phyloP scores from a whole-genome alignment of 805 yeast genomes.

The Nakazawaea laoshanensis region DNA sequence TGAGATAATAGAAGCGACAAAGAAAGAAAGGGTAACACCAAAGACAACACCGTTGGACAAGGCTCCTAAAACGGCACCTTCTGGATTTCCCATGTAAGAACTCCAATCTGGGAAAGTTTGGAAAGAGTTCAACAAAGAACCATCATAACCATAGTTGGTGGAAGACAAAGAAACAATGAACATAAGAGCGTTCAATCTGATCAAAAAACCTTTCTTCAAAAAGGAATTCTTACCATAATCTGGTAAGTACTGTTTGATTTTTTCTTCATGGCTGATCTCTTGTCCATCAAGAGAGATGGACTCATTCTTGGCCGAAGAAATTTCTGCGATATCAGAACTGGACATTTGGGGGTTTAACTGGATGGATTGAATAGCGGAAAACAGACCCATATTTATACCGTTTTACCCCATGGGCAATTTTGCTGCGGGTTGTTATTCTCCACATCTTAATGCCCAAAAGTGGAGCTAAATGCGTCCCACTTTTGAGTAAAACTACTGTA shows the following conservation, averaged over 20 bases:
- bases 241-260: slow-evolving; percentile 8
- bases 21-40: slow-evolving; percentile 21
- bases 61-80: slow-evolving; percentile 31
- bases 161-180: slow-evolving; percentile 29
- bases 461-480: too few species aligned
- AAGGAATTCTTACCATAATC: slow-evolving; percentile 8
- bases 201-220: slow-evolving; percentile 2
- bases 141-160: slow-evolving; percentile 35
- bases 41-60: slow-evolving; percentile 31
- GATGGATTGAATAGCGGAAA: too few species aligned
- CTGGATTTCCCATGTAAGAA: slow-evolving; percentile 27
- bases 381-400: too few species aligned
- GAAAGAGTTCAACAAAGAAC: slow-evolving; percentile 41
- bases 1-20: slow-evolving; percentile 2
- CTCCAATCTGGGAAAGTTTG: slow-evolving; percentile 36
- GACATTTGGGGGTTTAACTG: too few species aligned
- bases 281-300: too few species aligned
- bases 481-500: too few species aligned
- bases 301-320: too few species aligned
- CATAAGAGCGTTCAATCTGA: slow-evolving; percentile 5
- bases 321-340: slow-evolving; percentile 1
- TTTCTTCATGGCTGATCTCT: slow-evolving; percentile 1
- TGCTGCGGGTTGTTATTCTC: too few species aligned
- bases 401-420: too few species aligned
- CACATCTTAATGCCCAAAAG: too few species aligned